These are phyloP conservation scores for Colletotrichum tofieldiae DNA, from an alignment of 2,329 filamentous ascomycete species.

Conservation along the genomic window DNA sequence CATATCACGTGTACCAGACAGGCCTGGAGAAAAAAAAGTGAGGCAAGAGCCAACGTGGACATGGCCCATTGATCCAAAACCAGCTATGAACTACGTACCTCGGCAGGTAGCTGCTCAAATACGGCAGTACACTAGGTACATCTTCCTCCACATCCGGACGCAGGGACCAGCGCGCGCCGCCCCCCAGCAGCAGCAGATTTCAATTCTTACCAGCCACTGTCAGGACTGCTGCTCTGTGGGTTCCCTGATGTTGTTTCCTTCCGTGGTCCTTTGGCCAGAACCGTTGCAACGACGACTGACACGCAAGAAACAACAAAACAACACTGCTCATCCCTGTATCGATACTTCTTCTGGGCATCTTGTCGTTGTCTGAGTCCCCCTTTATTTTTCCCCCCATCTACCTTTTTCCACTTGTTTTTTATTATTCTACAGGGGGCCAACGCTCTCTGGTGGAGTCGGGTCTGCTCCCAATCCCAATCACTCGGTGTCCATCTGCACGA, in stretches of 20 bases:
- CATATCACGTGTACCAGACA: background rate
- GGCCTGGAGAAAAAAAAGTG: background rate
- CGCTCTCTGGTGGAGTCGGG: background rate
- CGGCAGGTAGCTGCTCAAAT: no score
- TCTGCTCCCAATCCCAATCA: background rate
- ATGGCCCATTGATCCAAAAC: background rate
- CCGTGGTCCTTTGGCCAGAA: background rate
- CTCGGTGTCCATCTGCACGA: background rate
- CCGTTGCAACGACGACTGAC: conserved; percentile 28
- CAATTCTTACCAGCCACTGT: background rate
- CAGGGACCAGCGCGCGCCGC: conserved; percentile 20
- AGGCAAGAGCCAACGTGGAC: background rate
- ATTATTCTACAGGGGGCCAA: background rate
- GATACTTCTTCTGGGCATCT: conserved; percentile 29
- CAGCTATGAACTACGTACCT: background rate
- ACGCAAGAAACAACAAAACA: conserved; percentile 30
- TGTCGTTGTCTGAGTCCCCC: background rate
- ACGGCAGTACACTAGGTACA: no score
- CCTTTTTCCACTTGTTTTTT: background rate
- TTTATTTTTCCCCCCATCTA: background rate
- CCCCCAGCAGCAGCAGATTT: background rate
- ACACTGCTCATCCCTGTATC: conserved; percentile 29
- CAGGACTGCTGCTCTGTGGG: background rate
- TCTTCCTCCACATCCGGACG: conserved; percentile 12
- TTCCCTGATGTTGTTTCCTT: no score